These are phyloP conservation scores for Penicillium fuscoglaucum DNA, from an alignment of 2,329 filamentous ascomycete genomes.

Conservation along the genomic window DNA sequence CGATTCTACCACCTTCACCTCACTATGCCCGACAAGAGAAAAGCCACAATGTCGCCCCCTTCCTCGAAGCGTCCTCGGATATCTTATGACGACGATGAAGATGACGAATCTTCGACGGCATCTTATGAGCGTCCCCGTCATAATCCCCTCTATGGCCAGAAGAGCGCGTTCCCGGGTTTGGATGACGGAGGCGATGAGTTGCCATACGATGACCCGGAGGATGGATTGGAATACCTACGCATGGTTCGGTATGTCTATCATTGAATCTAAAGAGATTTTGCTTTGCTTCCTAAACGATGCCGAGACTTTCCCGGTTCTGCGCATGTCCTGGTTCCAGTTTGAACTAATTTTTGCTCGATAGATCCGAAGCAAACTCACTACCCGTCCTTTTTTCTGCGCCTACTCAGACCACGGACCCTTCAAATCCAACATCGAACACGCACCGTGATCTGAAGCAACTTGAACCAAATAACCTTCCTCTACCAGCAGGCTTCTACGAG, in stretches of 20 bases:
- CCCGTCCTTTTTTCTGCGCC: slow-evolving; percentile 70
- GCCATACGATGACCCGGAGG: slow-evolving; percentile 66
- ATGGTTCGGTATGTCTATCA: slow-evolving; percentile 64
- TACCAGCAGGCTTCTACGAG: slow-evolving; percentile 64
- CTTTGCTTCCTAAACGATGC: neutral
- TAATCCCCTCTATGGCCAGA: slow-evolving; percentile 69
- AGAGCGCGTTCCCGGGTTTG: slow-evolving; percentile 68
- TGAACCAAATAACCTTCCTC: slow-evolving; percentile 52
- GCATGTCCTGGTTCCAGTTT: neutral
- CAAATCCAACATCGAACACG: neutral
- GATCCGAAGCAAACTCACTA: slow-evolving; percentile 72
- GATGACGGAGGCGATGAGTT: slow-evolving; percentile 56
- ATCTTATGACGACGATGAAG: slow-evolving; percentile 31
- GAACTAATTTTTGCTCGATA: slow-evolving; percentile 40
- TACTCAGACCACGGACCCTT: slow-evolving; percentile 35
- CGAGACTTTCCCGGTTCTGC: neutral
- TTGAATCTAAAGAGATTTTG: neutral
- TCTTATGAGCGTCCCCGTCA: slow-evolving; percentile 47
- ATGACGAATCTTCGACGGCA: slow-evolving; percentile 25
- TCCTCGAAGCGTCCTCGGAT: slow-evolving; percentile 35
- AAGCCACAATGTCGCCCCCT: slow-evolving; percentile 24
- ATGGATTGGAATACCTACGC: slow-evolving; percentile 69
- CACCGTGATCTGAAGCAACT: neutral
- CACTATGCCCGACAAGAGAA: slow-evolving; percentile 39
- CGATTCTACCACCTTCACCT: slow-evolving; percentile 16